Evolutionary conservation across 768 basidiomycete species (phyloP), one percentile per base, ranked within the genome.

Genomic region (Thelephora aurantiotincta): DNA sequence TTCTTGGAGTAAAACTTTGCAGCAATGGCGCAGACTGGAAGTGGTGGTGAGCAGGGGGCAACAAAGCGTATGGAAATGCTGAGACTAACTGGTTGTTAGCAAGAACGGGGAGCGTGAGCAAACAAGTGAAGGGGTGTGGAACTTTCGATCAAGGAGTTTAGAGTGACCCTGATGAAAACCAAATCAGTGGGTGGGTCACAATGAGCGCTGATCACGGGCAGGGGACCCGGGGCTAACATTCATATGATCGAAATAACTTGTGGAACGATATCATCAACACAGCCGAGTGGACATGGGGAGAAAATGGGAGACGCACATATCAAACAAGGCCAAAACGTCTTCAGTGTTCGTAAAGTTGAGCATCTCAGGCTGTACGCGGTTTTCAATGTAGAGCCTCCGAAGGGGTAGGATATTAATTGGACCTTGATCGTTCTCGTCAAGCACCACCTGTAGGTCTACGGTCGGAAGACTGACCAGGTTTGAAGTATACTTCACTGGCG

Each of bases 31-130:
- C 93, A 97, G 52, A 99, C 92, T 97, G 54, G 18, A 45, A 19
- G 36, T 34, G 43, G 50, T 13, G 19, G 34, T 34, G 30, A 23
- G 26, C 33, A 26, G 11, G 20, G 20, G 36, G 44, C 13, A 33
- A 26, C 13, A 34, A 45, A 43, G 33, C 19, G 26, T 20, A 38
- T 14, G 37, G 34, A 56, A 45, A 38, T 4, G 26, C 33, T 6
- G 18, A 23, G 16, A 74, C 81, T 50, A 57, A 87, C 87, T 86
- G 16, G 92, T 90, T 14, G 96, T 98, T 48, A 98, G 73, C 43
- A 99, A 65, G 66, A 99, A 97, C 0, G 94, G 94, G 34, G 88
- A 92, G 19, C 96, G 80, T 22, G 88, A 90, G 58, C 93, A 93
- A 13, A 97, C 88, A 34, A 96, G 74, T 2, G 89, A 78, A 1